Evolutionary conservation across 768 basidiomycete species (phyloP).

Genomic region (Macrolepiota fuliginosa): DNA sequence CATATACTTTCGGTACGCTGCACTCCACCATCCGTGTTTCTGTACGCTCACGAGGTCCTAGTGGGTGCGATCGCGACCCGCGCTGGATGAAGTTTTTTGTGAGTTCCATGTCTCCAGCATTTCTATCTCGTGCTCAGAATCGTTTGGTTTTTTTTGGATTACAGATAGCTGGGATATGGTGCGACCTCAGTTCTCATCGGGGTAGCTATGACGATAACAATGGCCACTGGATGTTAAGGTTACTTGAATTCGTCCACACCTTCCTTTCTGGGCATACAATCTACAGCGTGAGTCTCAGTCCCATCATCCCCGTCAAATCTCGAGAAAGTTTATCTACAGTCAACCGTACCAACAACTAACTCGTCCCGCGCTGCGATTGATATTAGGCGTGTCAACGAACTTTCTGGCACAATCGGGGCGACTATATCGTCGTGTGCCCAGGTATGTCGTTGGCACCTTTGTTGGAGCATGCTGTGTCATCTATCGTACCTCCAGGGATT

Average conservation of each 20-base stretch:
- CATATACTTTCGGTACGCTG: neutral
- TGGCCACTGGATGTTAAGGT: neutral
- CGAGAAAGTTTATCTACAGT: neutral
- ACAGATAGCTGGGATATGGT: neutral
- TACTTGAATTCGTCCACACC: neutral
- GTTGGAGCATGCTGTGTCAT: neutral
- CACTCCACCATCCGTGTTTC: neutral
- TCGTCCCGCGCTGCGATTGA: neutral
- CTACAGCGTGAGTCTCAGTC: neutral
- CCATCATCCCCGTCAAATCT: no score
- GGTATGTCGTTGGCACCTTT: neutral
- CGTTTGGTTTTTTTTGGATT: no score
- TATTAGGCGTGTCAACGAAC: neutral
- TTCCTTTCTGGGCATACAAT: neutral
- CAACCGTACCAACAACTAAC: neutral
- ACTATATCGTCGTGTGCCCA: neutral
- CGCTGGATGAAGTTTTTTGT: neutral
- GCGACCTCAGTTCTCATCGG: neutral
- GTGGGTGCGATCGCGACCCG: neutral
- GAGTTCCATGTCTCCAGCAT: neutral
- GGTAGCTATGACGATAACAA: neutral
- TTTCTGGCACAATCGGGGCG: neutral
- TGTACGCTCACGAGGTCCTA: neutral
- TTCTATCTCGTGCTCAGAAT: neutral
- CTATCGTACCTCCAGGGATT: neutral